Evolutionary conservation across 2,329 filamentous ascomycete genomes (phyloP), one percentile per base, ranked within the genome.

Genomic region (Aspergillus melleus): DNA sequence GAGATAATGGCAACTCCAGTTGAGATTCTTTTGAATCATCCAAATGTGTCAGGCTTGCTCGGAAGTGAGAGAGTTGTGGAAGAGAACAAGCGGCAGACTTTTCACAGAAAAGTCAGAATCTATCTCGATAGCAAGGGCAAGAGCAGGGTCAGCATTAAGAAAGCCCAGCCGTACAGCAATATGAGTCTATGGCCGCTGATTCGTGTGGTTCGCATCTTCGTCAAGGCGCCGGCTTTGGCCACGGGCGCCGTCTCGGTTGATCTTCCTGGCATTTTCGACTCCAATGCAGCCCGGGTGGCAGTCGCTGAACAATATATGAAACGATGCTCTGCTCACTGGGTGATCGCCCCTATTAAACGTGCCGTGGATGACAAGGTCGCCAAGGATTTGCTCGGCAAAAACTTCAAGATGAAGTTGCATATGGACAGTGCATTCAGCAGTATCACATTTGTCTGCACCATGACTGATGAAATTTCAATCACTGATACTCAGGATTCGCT

Each of bases 391-490:
- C 74, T 88, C 8, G 84, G 84, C 0, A 77, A 84, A 19, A 78
- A 79, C 0, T 87, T 87, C 74, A 85, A 83, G 65, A 76, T 81
- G 0, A 86, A 88, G 64, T 73, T 88, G 3, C 83, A 86, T 58
- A 84, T 84, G 65, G 86, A 88, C 59, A 82, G 83, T 2, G 79
- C 76, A 0, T 84, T 84, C 56, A 79, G 74, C 6, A 77, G 74
- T 2, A 76, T 88, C 2, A 86, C 84, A 0, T 88, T 88, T 60
- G 84, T 89, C 14, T 88, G 86, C 66, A 83, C 80, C 16, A 88
- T 88, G 67, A 86, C 84, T 0, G 87, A 89, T 66, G 84, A 88
- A 49, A 85, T 88, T 9, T 81, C 76, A 8, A 71, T 81, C 4
- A 77, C 71, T 0, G 80, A 84, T 57, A 79, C 79, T 73, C 49